These are phyloP conservation scores for Candida xiaguanensis DNA, from an alignment of 805 yeast genomes.

Conservation along the genomic window DNA sequence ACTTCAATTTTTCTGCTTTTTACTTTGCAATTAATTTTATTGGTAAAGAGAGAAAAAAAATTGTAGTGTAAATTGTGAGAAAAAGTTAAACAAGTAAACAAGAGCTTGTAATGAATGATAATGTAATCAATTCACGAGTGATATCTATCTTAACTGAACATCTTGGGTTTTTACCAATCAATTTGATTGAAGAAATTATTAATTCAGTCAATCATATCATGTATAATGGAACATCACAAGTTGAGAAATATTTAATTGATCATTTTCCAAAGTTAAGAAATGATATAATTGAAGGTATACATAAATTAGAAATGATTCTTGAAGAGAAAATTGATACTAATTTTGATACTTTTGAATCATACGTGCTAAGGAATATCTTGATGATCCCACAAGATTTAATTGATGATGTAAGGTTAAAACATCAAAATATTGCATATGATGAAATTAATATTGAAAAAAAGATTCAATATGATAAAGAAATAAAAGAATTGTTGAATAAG, in stretches of 20 bases:
- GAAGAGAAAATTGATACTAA: constrained; percentile 75
- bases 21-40: constrained; percentile 1
- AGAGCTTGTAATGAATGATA: background rate
- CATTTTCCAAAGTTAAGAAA: constrained; percentile 9
- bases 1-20: background rate
- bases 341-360: constrained; percentile 83
- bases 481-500: constrained; percentile 31
- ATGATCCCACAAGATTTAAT: constrained; percentile 64
- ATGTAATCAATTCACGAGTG: constrained; percentile 23
- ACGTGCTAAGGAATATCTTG: constrained; percentile 72
- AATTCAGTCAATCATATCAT: constrained; percentile 82
- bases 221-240: constrained; percentile 76
- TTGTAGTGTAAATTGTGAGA: background rate
- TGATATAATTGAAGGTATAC: background rate
- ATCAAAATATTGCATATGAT: constrained; percentile 44
- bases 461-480: constrained; percentile 22
- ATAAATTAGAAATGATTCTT: constrained; percentile 65
- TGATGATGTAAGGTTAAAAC: constrained; percentile 58
- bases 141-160: constrained; percentile 71
- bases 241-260: constrained; percentile 57
- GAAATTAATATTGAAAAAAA: constrained; percentile 6
- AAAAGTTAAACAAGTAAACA: background rate
- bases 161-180: constrained; percentile 77
- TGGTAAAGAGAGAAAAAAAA: constrained; percentile 5
- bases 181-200: constrained; percentile 80